Evolutionary conservation across 2,329 filamentous ascomycete species (phyloP), one percentile per base, ranked within the genome.

Genomic region (Colletotrichum sublineola): DNA sequence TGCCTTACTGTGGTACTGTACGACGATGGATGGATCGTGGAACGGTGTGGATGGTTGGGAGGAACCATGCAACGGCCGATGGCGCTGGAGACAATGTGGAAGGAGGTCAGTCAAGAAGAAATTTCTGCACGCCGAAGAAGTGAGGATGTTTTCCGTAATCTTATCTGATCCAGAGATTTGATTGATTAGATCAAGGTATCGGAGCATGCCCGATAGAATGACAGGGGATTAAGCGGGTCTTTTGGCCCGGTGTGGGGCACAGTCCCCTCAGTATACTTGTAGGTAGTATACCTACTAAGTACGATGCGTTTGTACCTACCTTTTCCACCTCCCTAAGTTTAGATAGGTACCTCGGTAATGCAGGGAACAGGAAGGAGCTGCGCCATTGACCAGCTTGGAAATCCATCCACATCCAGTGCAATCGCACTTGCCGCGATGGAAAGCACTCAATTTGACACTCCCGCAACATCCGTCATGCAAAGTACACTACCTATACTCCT

Each of bases 91-190:
- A 60, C n/a, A 61, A 55, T 67, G 46, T 44, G 68, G 68, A 48
- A 56, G 55, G 68, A 56, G 50, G 40, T 4, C 29, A 33, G 50
- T 29, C 29, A 48, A 40, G 14, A 20, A n/a, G 20, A 71, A 71
- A 40, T 67, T 67, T 73, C 66, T 73, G 70, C 70, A 57, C 44
- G 62, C 31, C 50, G 58, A 36, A 52, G 29, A 53, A 44, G 31
- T 42, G 33, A 68, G 57, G 18, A 64, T 53, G 50, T 36, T 67
- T 67, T 55, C 67, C 56, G 57, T 71, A 67, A 73, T 73, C 71
- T 73, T 73, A 73, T 73, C 71, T 70, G 71, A 73, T 73, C 71
- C 61, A 62, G 15, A 73, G 71, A 73, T 73, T 55, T 70, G 71
- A 73, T 73, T 71, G 71, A 73, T 73, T 71, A 73, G 71, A 71